These are phyloP conservation scores for Heracleum sosnowskyi DNA, from an alignment of 129 eudicot genomes.

Conservation along the genomic window DNA sequence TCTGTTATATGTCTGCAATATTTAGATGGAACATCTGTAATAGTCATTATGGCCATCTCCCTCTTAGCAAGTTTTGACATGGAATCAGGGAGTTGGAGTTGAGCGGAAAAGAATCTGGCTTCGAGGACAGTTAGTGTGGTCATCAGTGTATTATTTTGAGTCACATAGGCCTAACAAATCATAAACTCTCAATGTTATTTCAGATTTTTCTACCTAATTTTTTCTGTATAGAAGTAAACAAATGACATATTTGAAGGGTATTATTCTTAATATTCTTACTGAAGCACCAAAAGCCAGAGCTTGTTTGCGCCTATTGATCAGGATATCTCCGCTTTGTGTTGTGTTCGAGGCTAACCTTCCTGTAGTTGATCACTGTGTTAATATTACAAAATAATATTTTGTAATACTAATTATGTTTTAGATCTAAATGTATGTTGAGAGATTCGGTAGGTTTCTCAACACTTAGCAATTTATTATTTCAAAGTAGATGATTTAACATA, in stretches of 20 bases:
- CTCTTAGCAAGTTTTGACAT: background rate
- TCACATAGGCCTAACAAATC: conserved; percentile 7
- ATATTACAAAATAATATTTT: background rate
- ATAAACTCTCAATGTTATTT: background rate
- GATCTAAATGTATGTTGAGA: background rate
- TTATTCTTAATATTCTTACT: background rate
- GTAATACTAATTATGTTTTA: background rate
- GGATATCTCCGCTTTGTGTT: conserved; percentile 2
- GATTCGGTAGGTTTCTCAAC: background rate
- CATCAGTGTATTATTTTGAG: conserved; percentile 8
- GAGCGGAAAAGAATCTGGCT: conserved; percentile 2
- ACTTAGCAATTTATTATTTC: background rate
- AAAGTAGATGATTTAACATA: background rate
- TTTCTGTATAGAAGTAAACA: background rate
- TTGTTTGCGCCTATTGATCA: background rate
- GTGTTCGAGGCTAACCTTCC: conserved; percentile 2
- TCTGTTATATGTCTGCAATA: too few relatives aligned
- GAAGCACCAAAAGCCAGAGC: conserved; percentile 9
- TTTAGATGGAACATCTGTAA: too few relatives aligned
- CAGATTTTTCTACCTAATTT: background rate
- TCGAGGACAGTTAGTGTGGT: conserved; percentile 6
- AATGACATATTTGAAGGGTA: background rate
- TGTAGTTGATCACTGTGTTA: background rate
- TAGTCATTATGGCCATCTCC: background rate
- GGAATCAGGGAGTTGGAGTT: conserved; percentile 11